phyloP scores from a whole-genome alignment of 331 rosid species.

The Pyracantha coccinea region DNA sequence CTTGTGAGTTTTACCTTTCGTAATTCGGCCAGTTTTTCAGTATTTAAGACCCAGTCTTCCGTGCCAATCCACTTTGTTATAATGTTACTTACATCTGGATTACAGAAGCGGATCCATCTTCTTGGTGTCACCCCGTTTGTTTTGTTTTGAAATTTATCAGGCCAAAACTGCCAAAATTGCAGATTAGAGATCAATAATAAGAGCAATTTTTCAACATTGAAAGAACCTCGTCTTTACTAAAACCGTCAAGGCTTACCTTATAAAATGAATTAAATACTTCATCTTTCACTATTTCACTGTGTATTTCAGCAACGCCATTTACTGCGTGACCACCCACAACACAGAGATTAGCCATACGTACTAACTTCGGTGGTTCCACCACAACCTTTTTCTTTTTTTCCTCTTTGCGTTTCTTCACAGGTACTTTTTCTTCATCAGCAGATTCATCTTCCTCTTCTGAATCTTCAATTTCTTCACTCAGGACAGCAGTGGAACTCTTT shows the following conservation, averaged over 20 bases:
- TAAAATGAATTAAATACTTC: constrained; percentile 87
- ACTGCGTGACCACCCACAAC: constrained; percentile 98
- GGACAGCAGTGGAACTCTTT: no score
- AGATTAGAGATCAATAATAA: constrained; percentile 18
- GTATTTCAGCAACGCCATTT: constrained; percentile 99
- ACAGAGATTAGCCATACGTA: constrained; percentile 94
- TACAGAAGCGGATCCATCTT: constrained; percentile 96
- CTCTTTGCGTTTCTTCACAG: constrained; percentile 25
- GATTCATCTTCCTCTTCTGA: not conserved
- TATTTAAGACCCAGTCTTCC: constrained; percentile 85
- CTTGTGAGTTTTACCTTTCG: constrained; percentile 40
- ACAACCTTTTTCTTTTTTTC: constrained; percentile 34
- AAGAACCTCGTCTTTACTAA: constrained; percentile 9
- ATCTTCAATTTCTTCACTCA: no score
- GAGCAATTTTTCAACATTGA: not conserved
- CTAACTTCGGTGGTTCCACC: constrained; percentile 79
- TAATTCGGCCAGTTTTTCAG: constrained; percentile 73
- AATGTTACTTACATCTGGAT: constrained; percentile 72
- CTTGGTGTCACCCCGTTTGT: constrained; percentile 99
- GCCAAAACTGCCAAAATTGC: constrained; percentile 75
- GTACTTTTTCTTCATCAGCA: constrained; percentile 19
- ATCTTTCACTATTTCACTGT: constrained; percentile 89
- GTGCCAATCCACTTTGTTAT: constrained; percentile 73
- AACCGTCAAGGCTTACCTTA: constrained; percentile 37
- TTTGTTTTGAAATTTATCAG: constrained; percentile 90